phyloP scores from a whole-genome alignment of 306 rosid genomes.

The Cicer arietinum region DNA sequence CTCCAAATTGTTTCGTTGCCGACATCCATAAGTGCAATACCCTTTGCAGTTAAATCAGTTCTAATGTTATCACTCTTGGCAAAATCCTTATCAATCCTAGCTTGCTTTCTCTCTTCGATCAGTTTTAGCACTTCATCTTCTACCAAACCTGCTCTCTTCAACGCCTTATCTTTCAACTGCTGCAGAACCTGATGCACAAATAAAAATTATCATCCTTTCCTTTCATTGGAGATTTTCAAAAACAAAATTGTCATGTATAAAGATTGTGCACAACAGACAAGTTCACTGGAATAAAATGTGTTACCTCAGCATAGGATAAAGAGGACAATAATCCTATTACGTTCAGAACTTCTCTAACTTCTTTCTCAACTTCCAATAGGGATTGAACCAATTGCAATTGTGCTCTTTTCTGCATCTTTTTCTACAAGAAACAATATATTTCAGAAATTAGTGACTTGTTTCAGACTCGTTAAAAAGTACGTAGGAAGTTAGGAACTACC shows the following conservation, averaged over 20 bases:
- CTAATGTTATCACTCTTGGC: conserved; percentile 76
- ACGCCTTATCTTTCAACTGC: conserved; percentile 78
- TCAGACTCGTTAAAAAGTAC: background rate
- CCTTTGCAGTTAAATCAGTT: conserved; percentile 68
- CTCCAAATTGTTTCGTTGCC: conserved; percentile 85
- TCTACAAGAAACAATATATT: conserved; percentile 55
- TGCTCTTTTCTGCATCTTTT: conserved; percentile 67
- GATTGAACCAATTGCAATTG: conserved; percentile 65
- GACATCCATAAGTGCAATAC: conserved; percentile 90
- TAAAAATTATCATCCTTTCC: conserved; percentile 5
- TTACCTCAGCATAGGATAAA: conserved; percentile 71
- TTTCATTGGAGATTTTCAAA: background rate
- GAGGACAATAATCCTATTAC: conserved; percentile 70
- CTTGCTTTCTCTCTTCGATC: conserved; percentile 77
- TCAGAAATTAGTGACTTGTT: conserved; percentile 8
- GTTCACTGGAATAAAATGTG: conserved; percentile 5
- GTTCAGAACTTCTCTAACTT: conserved; percentile 58
- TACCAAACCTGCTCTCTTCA: conserved; percentile 72
- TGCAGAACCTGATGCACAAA: conserved; percentile 68
- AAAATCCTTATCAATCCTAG: conserved; percentile 80
- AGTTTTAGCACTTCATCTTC: conserved; percentile 69
- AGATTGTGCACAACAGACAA: background rate
- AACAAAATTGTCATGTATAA: conserved; percentile 1
- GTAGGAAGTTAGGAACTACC: conserved; percentile 50
- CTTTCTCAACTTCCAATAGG: conserved; percentile 66